These are phyloP conservation scores for Acanthamoeba rhysodes DNA, from an alignment of 208 protist genomes.

Conservation along the genomic window DNA sequence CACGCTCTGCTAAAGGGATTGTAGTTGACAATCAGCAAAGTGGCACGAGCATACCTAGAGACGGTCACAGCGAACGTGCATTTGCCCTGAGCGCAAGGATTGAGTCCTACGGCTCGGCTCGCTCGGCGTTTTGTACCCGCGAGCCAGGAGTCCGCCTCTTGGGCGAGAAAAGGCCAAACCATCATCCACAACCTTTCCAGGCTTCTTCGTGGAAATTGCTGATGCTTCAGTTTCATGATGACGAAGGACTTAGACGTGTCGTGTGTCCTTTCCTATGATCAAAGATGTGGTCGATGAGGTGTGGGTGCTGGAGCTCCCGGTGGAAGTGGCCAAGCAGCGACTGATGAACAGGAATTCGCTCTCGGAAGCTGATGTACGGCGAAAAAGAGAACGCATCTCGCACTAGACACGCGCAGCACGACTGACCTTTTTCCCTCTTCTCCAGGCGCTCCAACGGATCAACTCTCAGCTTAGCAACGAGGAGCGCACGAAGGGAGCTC, in stretches of 20 bases:
- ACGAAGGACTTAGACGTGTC: no score
- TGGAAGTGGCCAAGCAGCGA: constrained; percentile 24
- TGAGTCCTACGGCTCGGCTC: neutral
- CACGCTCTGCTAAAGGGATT: neutral
- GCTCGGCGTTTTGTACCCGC: neutral
- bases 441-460: neutral
- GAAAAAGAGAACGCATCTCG: neutral
- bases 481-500: constrained; percentile 16
- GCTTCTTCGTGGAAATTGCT: neutral
- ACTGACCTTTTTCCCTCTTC: neutral
- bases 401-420: neutral
- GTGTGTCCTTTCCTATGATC: no score
- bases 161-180: neutral
- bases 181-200: neutral
- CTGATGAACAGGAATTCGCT: constrained; percentile 7
- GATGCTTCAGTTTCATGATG: neutral
- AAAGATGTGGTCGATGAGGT: constrained; percentile 19
- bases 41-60: neutral
- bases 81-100: constrained; percentile 3
- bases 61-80: constrained; percentile 15
- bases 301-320: constrained; percentile 7
- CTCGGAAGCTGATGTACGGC: constrained; percentile 2
- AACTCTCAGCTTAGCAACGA: constrained; percentile 40
- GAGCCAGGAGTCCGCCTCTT: neutral
- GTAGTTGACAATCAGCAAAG: constrained; percentile 13